Base-by-base conservation (phyloP, 2,329 filamentous ascomycete genomes). In the Talaromyces sp. region DNA sequence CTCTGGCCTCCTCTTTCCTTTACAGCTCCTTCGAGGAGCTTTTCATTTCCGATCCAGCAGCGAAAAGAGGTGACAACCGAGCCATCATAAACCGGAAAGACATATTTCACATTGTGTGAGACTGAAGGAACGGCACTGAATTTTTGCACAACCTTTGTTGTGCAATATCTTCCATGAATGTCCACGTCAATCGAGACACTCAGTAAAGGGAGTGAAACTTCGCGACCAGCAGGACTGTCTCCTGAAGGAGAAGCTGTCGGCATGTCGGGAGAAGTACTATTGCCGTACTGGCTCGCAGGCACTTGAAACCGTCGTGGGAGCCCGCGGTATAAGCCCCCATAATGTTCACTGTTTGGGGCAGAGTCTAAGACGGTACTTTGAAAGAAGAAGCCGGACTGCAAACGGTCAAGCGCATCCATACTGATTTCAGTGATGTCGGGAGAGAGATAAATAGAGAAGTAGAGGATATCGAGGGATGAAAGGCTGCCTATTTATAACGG, bases 21-120 rank as follows among this genome's bases (percentile, higher is more conserved):
- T 8, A 52, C 48, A 8, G 31, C 48, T 39, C 48, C 48, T 19
- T 37, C 31, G 31, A 52, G 48, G 22, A 52, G 31, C 19, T 22
- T 37, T 13, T 52, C 33, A 22, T 52, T 37, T 31, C 48, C 48
- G 19, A 52, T 37, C 31, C 31, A 37, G 33, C 48, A 52, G 48
- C 48, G 48, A 37, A 52, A 52, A 17, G 11, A 36, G 9, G 48
- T 52, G 31, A 52, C 33, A n/a, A 52, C 48, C n/a, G 48, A 37
- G 9, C 33, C 48, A 37, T 52, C 48, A 39, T 52, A 52, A 37
- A 36, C 17, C 17, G 48, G 48, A 25, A 52, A 52, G 19, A 52
- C 19, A 37, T 52, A 52, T 13, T 37, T 37, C 13, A 36, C 48
- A 19, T 52, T 37, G 19, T 52, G 31, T 13, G 31, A 11, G 3